Evolutionary conservation across 768 basidiomycete genomes (phyloP).

Genomic region (Pleurotus ostreatus): DNA sequence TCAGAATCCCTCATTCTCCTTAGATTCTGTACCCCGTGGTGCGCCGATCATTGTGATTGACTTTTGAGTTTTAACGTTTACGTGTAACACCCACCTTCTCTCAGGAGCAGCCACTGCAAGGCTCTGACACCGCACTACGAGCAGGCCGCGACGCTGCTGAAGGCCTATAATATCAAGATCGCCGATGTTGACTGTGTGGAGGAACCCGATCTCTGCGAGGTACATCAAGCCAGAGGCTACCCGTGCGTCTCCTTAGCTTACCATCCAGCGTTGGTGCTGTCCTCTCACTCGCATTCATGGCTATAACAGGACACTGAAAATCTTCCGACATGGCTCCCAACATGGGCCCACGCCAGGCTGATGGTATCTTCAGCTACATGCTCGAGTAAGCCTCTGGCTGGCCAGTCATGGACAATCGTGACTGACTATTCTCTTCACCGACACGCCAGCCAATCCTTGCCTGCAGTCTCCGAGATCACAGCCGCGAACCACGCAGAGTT

Average conservation of each 20-base stretch:
- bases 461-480: slow-evolving; percentile 85
- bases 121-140: neutral
- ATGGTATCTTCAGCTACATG: neutral
- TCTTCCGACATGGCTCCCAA: neutral
- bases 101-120: neutral
- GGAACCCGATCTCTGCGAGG: neutral
- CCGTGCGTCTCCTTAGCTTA: neutral
- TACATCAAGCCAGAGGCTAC: neutral
- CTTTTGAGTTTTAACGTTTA: neutral
- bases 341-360: neutral
- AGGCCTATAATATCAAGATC: neutral
- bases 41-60: neutral
- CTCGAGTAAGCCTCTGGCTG: neutral
- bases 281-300: neutral
- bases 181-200: neutral
- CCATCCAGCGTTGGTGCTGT: neutral
- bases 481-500: slow-evolving; percentile 77
- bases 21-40: neutral
- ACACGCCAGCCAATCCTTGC: slow-evolving; percentile 72
- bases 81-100: neutral
- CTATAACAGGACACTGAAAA: neutral
- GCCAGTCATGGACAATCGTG: neutral
- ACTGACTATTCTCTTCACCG: slow-evolving; percentile 11
- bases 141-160: neutral
- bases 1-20: neutral